These are phyloP conservation scores for Toxicodendron radicans DNA, from an alignment of 345 rosid species.

Conservation along the genomic window DNA sequence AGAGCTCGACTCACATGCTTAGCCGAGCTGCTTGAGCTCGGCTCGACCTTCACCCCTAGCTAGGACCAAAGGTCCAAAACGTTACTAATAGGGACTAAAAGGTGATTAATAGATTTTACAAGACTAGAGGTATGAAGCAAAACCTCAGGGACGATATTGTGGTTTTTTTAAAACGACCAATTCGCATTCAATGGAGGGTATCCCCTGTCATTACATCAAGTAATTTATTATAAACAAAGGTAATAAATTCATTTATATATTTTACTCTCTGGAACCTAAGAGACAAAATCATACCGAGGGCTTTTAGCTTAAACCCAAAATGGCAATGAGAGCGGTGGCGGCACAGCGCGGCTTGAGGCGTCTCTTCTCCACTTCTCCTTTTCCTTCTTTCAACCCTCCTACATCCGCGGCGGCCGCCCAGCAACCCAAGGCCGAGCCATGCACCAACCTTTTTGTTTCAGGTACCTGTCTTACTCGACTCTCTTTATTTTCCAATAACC, in stretches of 20 bases:
- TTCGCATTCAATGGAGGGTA: neutral
- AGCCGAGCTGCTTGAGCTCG: too few species aligned
- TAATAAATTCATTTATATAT: neutral
- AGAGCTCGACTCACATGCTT: too few species aligned
- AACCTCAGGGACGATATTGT: too few species aligned
- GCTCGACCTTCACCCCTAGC: too few species aligned
- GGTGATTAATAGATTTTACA: too few species aligned
- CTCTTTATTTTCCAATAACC: neutral
- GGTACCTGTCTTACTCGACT: conserved; percentile 25
- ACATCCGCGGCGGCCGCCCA: conserved; percentile 34
- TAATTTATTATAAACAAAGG: neutral
- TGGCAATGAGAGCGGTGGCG: conserved; percentile 45
- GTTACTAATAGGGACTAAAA: too few species aligned
- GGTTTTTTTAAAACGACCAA: too few species aligned
- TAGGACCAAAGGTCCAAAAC: too few species aligned
- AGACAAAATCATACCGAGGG: neutral
- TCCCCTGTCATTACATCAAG: neutral
- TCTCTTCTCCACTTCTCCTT: conserved; percentile 42
- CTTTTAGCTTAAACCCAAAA: conserved; percentile 25
- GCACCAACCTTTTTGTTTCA: conserved; percentile 72
- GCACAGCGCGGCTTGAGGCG: conserved; percentile 33
- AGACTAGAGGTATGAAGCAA: too few species aligned
- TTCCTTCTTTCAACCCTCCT: conserved; percentile 36
- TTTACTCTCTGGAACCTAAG: too few species aligned
- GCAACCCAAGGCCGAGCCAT: conserved; percentile 61